These are phyloP conservation scores for Cucurbita ficifolia DNA, from an alignment of 306 rosid species.

Conservation along the genomic window DNA sequence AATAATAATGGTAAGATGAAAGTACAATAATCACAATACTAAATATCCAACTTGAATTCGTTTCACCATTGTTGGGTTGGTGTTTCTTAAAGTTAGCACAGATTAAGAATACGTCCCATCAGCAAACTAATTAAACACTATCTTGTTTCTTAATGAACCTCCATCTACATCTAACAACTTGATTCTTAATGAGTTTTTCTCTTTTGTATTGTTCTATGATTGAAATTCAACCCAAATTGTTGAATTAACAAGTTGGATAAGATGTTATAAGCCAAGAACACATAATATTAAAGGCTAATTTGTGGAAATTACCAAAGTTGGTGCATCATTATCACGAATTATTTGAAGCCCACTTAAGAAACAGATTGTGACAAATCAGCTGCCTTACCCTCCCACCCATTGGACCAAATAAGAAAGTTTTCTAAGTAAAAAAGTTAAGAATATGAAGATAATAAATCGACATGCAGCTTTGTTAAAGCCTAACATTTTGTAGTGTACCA, in stretches of 20 bases:
- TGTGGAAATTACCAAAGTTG: not conserved
- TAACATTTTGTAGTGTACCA: no score
- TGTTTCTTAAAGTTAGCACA: slow-evolving; percentile 3
- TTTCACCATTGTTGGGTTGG: not conserved
- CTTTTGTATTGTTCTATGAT: not conserved
- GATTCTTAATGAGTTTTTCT: no score
- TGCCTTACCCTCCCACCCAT: not conserved
- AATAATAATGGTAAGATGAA: not conserved
- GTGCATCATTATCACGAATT: not conserved
- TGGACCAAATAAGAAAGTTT: not conserved
- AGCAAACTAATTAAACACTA: not conserved
- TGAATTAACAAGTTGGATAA: not conserved
- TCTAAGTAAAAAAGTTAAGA: not conserved
- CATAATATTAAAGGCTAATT: not conserved
- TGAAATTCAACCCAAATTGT: not conserved
- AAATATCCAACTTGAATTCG: not conserved
- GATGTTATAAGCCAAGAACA: not conserved
- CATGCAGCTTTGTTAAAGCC: no score
- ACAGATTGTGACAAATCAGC: slow-evolving; percentile 3
- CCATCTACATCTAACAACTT: not conserved
- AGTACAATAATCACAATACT: not conserved
- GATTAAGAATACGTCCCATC: not conserved
- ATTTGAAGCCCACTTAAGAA: slow-evolving; percentile 6
- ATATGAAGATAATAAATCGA: no score
- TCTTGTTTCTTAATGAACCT: not conserved